Evolutionary conservation across 805 yeast species (phyloP).

Genomic region (Sugiyamaella floridensis): DNA sequence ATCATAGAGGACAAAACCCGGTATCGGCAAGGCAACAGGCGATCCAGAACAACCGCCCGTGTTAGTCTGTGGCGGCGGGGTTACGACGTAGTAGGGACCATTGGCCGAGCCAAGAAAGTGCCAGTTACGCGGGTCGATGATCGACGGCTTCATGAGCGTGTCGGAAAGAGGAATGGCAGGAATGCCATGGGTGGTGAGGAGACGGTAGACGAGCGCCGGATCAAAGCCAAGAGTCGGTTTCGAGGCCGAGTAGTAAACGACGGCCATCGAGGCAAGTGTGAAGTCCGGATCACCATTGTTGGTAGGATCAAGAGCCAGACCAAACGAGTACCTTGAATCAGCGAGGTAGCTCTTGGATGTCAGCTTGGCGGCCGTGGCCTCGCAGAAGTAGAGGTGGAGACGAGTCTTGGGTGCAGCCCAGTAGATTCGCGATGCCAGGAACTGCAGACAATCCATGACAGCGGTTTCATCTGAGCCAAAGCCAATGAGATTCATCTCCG

Average conservation of each 20-base stretch:
- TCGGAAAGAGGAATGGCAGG: conserved; percentile 10
- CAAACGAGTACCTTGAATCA: conserved; percentile 4
- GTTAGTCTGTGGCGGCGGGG: neutral
- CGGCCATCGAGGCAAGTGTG: conserved; percentile 6
- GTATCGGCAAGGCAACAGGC: neutral
- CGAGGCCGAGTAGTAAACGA: conserved; percentile 5
- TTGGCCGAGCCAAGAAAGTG: conserved; percentile 5
- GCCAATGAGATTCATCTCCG: conserved; percentile 3
- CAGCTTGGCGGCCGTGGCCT: neutral
- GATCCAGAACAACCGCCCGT: neutral
- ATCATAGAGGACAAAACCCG: neutral
- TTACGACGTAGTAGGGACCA: conserved; percentile 1
- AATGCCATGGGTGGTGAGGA: conserved; percentile 8
- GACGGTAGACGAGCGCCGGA: conserved; percentile 5
- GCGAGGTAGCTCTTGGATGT: neutral
- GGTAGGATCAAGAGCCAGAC: conserved; percentile 2
- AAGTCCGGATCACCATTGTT: conserved; percentile 1
- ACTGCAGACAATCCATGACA: conserved; percentile 2
- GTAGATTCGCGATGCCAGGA: conserved; percentile 1
- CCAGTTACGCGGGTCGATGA: conserved; percentile 2
- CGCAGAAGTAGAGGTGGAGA: conserved; percentile 4
- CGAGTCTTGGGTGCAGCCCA: neutral
- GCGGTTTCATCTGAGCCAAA: conserved; percentile 4
- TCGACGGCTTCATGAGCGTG: conserved; percentile 3
- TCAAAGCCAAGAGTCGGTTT: conserved; percentile 1